These are phyloP conservation scores for Calycina marina DNA, from an alignment of 2,329 filamentous ascomycete species.

Conservation along the genomic window DNA sequence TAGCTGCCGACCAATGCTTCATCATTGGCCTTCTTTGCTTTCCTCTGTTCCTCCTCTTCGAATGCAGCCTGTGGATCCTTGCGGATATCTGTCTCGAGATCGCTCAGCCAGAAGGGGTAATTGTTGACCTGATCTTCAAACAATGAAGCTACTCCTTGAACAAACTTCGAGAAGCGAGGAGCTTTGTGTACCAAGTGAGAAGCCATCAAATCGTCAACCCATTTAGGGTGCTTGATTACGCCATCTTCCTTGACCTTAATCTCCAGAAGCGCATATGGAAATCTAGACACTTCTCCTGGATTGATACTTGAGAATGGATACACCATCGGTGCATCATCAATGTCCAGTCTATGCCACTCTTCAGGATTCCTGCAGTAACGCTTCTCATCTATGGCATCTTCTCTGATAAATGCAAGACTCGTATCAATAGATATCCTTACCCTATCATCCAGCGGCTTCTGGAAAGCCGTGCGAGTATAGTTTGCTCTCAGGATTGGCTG, in stretches of 20 bases:
- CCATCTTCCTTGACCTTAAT: conserved; percentile 68
- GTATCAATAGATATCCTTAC: conserved; percentile 90
- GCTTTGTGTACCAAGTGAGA: conserved; percentile 86
- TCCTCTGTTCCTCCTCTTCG: conserved; percentile 76
- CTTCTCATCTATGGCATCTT: conserved; percentile 61
- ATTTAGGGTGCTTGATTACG: conserved; percentile 56
- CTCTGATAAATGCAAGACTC: conserved; percentile 73
- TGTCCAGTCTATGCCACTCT: conserved; percentile 83
- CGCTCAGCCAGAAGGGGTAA: conserved; percentile 89
- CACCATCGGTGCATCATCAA: conserved; percentile 68
- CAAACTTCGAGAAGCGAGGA: conserved; percentile 90
- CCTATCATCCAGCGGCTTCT: conserved; percentile 83
- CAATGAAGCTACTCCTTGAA: conserved; percentile 78
- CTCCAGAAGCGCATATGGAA: conserved; percentile 82
- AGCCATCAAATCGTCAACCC: conserved; percentile 82
- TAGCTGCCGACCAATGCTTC: conserved; percentile 83
- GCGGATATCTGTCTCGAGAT: conserved; percentile 85
- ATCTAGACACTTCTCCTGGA: conserved; percentile 79
- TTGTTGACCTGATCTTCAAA: conserved; percentile 96
- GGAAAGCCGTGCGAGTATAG: conserved; percentile 88
- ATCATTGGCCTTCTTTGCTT: conserved; percentile 69
- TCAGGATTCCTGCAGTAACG: conserved; percentile 80
- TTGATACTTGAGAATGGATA: conserved; percentile 81
- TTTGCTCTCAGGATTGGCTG: conserved; percentile 82
- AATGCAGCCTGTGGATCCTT: conserved; percentile 84